Conservation (phyloP, 2,329 filamentous ascomycete genomes). For the Endothia cerciana region DNA sequence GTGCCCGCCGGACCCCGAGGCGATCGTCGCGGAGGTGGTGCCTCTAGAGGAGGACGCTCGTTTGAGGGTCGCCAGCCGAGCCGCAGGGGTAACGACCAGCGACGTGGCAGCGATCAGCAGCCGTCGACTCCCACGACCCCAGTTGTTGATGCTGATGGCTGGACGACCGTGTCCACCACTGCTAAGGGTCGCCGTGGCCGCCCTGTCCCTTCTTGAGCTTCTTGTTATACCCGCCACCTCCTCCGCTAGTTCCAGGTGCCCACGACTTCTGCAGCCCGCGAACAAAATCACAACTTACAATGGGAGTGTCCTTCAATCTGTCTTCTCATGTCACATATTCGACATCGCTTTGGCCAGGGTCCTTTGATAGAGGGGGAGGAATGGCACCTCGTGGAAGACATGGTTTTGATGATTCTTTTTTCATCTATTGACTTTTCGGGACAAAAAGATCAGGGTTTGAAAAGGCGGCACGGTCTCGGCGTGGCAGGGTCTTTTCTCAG, state of each 20-base stretch:
- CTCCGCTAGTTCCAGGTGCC: slow-evolving; percentile 13
- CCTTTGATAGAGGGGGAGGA: slow-evolving; percentile 10
- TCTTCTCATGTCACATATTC: slow-evolving; percentile 17
- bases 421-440: slow-evolving; percentile 22
- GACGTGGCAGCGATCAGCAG: slow-evolving; percentile 39
- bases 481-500: slow-evolving; percentile 24
- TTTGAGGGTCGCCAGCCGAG: slow-evolving; percentile 49
- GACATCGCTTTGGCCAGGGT: slow-evolving; percentile 14
- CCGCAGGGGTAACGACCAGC: slow-evolving; percentile 34
- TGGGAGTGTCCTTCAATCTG: slow-evolving; percentile 12
- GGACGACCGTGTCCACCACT: slow-evolving; percentile 59
- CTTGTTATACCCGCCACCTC: slow-evolving; percentile 23
- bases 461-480: slow-evolving; percentile 28
- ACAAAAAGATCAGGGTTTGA: slow-evolving; percentile 19
- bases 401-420: slow-evolving; percentile 20
- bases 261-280: slow-evolving; percentile 12
- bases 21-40: slow-evolving; percentile 45
- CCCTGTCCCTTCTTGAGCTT: slow-evolving; percentile 27
- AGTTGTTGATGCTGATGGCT: slow-evolving; percentile 62
- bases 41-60: slow-evolving; percentile 46
- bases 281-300: neutral
- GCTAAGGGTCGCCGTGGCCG: slow-evolving; percentile 45
- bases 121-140: slow-evolving; percentile 39
- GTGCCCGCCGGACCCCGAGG: slow-evolving; percentile 47
- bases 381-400: slow-evolving; percentile 16